A percentile compares a stretch with the other conserved stretches of the same genome.
These are phyloP conservation scores for Apiotrichum porosum DNA, from an alignment of 1,284 basidiomycete genomes.

Conservation along the genomic window DNA sequence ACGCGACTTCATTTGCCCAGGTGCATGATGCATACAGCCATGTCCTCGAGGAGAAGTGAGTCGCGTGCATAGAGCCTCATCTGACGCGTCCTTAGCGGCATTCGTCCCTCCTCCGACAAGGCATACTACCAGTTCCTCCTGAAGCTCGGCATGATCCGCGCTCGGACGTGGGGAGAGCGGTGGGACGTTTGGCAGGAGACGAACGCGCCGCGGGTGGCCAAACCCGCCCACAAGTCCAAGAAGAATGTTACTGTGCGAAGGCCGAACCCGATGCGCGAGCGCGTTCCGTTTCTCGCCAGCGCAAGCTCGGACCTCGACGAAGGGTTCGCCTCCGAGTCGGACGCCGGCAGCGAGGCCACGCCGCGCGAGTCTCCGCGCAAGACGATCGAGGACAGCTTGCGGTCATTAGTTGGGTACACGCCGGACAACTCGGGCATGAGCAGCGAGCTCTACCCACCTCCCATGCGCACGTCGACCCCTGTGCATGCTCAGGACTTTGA, in stretches of 20 bases:
- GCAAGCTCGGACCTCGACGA: constrained; percentile 44
- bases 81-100: constrained; percentile 28
- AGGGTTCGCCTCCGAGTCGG: constrained; percentile 22
- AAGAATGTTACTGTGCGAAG: background rate
- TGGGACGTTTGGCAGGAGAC: constrained; percentile 40
- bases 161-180: constrained; percentile 43
- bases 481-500: constrained; percentile 3
- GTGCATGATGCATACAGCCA: constrained; percentile 35
- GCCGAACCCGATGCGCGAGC: constrained; percentile 13
- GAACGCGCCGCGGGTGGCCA: background rate
- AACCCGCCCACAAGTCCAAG: background rate
- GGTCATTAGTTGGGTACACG: constrained; percentile 14
- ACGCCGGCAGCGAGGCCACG: constrained; percentile 4
- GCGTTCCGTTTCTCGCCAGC: constrained; percentile 40
- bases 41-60: constrained; percentile 37
- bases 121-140: constrained; percentile 46
- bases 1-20: constrained; percentile 39
- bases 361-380: constrained; percentile 12
- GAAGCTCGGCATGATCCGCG: constrained; percentile 44
- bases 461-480: constrained; percentile 13
- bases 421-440: constrained; percentile 4
- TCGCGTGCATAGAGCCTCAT: constrained; percentile 6
- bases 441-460: background rate
- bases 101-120: constrained; percentile 33
- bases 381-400: constrained; percentile 1